These are phyloP conservation scores for Starmerella bombicola DNA, from an alignment of 805 yeast species.

Conservation along the genomic window DNA sequence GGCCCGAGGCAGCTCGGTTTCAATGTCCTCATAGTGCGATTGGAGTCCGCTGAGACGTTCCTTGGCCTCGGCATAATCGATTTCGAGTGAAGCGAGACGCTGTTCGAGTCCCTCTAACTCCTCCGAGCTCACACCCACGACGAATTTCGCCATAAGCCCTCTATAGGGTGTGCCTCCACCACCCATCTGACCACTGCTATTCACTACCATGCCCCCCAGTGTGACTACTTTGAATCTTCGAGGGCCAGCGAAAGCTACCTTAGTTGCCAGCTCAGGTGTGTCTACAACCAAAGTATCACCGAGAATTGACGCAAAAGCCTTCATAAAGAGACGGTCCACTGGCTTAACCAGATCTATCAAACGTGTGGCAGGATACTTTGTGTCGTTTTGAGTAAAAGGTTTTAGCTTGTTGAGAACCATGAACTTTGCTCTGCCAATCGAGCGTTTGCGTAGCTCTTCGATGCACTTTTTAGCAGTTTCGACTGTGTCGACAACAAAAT, in stretches of 20 bases:
- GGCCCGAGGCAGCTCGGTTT: conserved; percentile 43
- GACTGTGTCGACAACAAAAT: conserved; percentile 78
- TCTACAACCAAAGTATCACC: conserved; percentile 80
- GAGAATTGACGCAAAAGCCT: conserved; percentile 81
- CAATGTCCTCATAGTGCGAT: conserved; percentile 41
- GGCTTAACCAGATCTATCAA: conserved; percentile 73
- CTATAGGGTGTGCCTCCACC: conserved; percentile 75
- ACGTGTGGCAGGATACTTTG: conserved; percentile 40
- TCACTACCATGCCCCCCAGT: conserved; percentile 80
- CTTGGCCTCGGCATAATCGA: conserved; percentile 13
- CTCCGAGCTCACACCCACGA: conserved; percentile 9
- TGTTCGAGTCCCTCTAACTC: conserved; percentile 17
- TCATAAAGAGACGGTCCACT: conserved; percentile 51
- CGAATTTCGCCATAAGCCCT: conserved; percentile 52
- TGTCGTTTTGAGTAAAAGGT: conserved; percentile 38
- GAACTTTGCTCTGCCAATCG: conserved; percentile 80
- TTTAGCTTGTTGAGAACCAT: conserved; percentile 59
- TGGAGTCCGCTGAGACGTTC: conserved; percentile 37
- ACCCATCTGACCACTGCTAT: conserved; percentile 86
- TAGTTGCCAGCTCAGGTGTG: conserved; percentile 65
- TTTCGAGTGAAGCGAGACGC: conserved; percentile 10
- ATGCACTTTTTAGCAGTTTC: conserved; percentile 66
- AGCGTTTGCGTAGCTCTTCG: conserved; percentile 66
- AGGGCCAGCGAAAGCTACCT: conserved; percentile 65
- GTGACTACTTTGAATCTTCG: conserved; percentile 83